Conservation (phyloP, 164 flowering plant species). For the Vitis rotundifolia region DNA sequence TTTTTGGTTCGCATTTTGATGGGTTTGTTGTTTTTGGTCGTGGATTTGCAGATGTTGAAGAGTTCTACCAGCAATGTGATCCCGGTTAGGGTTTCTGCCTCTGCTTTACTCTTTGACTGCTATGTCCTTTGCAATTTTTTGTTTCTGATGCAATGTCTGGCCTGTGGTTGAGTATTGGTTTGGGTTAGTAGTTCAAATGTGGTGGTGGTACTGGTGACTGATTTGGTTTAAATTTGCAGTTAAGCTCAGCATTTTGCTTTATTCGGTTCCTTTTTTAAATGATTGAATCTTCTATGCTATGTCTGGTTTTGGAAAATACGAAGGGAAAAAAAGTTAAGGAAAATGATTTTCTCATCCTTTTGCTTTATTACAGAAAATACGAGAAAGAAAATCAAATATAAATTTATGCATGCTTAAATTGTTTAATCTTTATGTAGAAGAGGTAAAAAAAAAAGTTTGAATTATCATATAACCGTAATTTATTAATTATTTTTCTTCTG, state of each 20-base stretch:
- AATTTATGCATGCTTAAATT: too few species aligned
- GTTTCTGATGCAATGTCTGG: not conserved
- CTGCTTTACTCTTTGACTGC: not conserved
- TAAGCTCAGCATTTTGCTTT: not conserved
- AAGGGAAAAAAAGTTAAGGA: too few species aligned
- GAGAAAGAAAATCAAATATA: too few species aligned
- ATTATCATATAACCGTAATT: too few species aligned
- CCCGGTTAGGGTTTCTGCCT: conserved; percentile 46
- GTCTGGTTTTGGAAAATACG: too few species aligned
- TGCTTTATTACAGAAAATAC: too few species aligned
- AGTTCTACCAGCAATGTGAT: conserved; percentile 57
- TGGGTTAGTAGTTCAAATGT: not conserved
- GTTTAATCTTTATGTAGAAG: too few species aligned
- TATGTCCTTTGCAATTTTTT: not conserved
- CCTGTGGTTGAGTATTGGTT: not conserved
- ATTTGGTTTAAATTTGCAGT: not conserved
- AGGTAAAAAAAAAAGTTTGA: too few species aligned
- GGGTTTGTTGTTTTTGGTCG: not conserved
- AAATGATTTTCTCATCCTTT: too few species aligned
- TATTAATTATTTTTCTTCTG: too few species aligned
- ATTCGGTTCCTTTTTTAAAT: not conserved
- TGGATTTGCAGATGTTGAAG: conserved; percentile 54
- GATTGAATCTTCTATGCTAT: not conserved
- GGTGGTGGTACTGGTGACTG: not conserved
- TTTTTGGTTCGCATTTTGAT: not conserved